Base-by-base conservation (phyloP, 345 rosid genomes). In the Fremontodendron californicum region DNA sequence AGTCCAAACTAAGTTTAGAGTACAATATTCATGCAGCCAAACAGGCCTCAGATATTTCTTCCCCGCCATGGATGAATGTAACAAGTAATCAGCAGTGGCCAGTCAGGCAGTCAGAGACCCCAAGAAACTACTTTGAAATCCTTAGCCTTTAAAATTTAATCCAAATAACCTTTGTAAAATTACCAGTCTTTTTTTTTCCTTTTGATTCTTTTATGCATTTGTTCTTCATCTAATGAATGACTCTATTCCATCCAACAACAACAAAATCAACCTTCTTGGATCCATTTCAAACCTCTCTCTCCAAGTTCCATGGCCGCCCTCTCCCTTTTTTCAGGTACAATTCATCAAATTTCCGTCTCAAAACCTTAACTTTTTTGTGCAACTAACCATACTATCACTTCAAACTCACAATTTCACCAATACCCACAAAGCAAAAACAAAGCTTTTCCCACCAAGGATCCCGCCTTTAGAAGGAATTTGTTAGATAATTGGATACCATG, bases 401-500 rank as follows among this genome's bases (percentile, higher is more conserved):
- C 83, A 31, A 42, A 58, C 39, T 77, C 83, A 29, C 60, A 51
- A 37, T 15, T 71, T 73, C 79, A 83, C 54, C 83, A 66, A 54
- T 79, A 58, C 80, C 81, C 83, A 60, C 76, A 64, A 55, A 81
- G 75, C 73, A 85, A 84, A 68, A 72, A 79, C 8, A 73, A 64
- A 68, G 48, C 69, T 73, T 71, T 78, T 29, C 33, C 76, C 79
- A 15, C 64, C 13, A 83, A 55, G 5, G 84, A 82, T 15, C 39
- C 75, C 25, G 29, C 73, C 62, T 77, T 77, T 46, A 29, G 82
- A 61, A 75, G 78, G 42, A 73, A 61, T 79, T 90, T 92, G 96
- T 78, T 95, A n/a, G 83, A 78, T 52, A 78, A 71, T 46, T 91
- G 97, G 97, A n/a, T n/a, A n/a, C n/a, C n/a, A n/a, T n/a, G n/a